Conservation (phyloP, 176 grass and related monocot species). For the Carex kokanica region DNA sequence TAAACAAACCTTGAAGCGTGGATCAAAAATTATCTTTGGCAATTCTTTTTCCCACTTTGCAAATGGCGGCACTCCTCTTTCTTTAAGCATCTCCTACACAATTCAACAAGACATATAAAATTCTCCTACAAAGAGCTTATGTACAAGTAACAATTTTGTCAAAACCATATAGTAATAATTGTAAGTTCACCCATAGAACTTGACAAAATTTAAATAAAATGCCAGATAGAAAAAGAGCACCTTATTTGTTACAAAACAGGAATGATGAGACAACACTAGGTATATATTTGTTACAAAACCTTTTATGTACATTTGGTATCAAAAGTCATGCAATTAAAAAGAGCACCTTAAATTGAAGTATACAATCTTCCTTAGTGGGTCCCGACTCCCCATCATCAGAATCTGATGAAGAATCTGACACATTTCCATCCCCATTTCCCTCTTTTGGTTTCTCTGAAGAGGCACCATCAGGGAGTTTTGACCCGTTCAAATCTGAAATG, state of each 20-base stretch:
- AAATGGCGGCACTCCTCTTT: slow-evolving; percentile 87
- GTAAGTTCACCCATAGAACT: not conserved
- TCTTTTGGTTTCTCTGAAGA: slow-evolving; percentile 80
- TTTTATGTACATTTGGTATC: slow-evolving; percentile 21
- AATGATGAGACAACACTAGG: not conserved
- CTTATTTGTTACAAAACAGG: not conserved
- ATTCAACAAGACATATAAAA: slow-evolving; percentile 19
- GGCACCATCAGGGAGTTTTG: slow-evolving; percentile 63
- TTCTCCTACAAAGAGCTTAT: not conserved
- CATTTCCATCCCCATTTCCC: slow-evolving; percentile 52
- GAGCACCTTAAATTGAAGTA: slow-evolving; percentile 88
- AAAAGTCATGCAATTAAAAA: slow-evolving; percentile 21
- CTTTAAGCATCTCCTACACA: slow-evolving; percentile 87
- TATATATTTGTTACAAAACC: slow-evolving; percentile 1
- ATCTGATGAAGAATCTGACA: slow-evolving; percentile 87
- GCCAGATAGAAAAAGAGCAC: not conserved
- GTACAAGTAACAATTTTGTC: not conserved
- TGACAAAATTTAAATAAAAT: not conserved
- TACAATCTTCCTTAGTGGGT: slow-evolving; percentile 81
- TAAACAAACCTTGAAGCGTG: slow-evolving; percentile 97
- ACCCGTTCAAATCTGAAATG: slow-evolving; percentile 75
- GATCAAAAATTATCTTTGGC: slow-evolving; percentile 94
- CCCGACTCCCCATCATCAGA: slow-evolving; percentile 85
- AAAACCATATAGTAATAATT: not conserved
- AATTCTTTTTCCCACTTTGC: slow-evolving; percentile 99